Conservation (phyloP, 1,284 basidiomycete genomes). For the Testicularia cyperi region DNA sequence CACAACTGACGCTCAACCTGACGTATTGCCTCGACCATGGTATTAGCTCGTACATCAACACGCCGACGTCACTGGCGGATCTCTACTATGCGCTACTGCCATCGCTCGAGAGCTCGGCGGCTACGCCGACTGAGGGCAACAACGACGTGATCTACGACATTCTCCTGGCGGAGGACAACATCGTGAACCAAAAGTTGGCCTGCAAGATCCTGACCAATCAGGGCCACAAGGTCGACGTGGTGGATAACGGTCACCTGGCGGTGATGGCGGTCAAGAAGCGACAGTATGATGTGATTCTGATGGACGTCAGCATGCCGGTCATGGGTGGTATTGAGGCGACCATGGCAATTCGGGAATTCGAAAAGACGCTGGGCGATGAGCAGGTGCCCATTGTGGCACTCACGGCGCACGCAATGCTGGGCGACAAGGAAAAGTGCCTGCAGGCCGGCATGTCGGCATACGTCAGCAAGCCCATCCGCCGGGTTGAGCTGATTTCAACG, state of each 20-base stretch:
- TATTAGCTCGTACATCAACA: constrained; percentile 86
- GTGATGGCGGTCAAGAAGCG: constrained; percentile 83
- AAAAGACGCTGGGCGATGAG: constrained; percentile 72
- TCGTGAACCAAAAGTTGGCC: constrained; percentile 95
- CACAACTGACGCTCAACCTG: constrained; percentile 58
- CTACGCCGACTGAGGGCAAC: constrained; percentile 75
- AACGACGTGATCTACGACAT: constrained; percentile 86
- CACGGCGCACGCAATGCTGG: constrained; percentile 74
- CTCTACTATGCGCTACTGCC: constrained; percentile 88
- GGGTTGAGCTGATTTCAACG: constrained; percentile 54
- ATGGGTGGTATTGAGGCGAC: constrained; percentile 66
- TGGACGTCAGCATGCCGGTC: constrained; percentile 79
- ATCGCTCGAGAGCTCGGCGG: constrained; percentile 88
- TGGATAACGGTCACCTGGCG: constrained; percentile 91
- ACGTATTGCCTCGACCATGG: constrained; percentile 79
- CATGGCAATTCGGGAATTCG: constrained; percentile 73
- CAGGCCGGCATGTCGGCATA: constrained; percentile 57
- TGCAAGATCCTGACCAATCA: constrained; percentile 97
- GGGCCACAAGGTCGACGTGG: constrained; percentile 93
- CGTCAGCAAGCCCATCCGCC: constrained; percentile 53
- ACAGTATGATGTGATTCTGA: constrained; percentile 71
- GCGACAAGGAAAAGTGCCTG: constrained; percentile 58
- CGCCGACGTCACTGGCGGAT: constrained; percentile 84
- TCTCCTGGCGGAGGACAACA: constrained; percentile 94
- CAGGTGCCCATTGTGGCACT: constrained; percentile 92